Conservation (phyloP, 768 basidiomycete species). For the Lepiota subincarnata region DNA sequence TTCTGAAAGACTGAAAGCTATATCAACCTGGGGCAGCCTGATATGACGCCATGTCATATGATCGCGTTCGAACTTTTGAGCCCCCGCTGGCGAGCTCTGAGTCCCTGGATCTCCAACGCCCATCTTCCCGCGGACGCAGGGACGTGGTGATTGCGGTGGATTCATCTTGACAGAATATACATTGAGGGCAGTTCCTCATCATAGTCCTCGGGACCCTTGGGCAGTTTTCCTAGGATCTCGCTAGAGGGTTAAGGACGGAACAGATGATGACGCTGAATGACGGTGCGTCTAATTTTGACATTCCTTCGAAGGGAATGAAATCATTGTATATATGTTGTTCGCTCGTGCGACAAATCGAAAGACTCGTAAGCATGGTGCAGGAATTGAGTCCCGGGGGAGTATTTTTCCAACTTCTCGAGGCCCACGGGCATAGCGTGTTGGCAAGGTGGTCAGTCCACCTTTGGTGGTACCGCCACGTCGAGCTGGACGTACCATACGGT, state of each 20-base stretch:
- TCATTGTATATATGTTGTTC: neutral
- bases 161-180: constrained; percentile 6
- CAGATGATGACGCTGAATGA: no score
- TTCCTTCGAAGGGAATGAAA: neutral
- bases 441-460: neutral
- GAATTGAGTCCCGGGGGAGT: neutral
- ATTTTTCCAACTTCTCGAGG: neutral
- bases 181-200: constrained; percentile 1
- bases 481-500: no score
- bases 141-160: constrained; percentile 9
- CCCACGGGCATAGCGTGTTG: neutral
- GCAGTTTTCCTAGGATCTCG: constrained; percentile 6
- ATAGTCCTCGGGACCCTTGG: constrained; percentile 12
- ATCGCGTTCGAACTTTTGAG: no score
- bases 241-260: neutral
- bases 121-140: constrained; percentile 11
- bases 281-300: neutral
- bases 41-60: no score
- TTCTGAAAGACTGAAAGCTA: neutral
- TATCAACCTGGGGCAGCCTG: neutral
- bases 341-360: neutral
- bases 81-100: no score
- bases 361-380: neutral
- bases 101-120: constrained; percentile 1
- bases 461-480: no score